Conservation (phyloP, 805 yeast species). For the Cyberlindnera amylophila region DNA sequence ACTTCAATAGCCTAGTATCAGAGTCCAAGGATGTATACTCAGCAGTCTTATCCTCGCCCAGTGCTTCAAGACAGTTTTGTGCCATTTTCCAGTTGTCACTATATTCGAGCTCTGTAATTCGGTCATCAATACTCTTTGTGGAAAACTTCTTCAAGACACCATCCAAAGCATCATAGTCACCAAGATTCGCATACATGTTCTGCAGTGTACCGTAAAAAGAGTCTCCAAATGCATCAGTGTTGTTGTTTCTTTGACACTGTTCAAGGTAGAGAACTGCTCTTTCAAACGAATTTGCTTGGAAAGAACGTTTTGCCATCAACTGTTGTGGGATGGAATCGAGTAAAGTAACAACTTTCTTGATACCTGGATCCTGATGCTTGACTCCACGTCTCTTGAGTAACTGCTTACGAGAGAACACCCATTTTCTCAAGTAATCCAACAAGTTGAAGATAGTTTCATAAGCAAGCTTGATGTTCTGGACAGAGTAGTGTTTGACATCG, state of each 20-base stretch:
- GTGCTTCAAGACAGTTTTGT: slow-evolving; percentile 73
- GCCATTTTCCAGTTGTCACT: slow-evolving; percentile 86
- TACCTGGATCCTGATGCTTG: slow-evolving; percentile 28
- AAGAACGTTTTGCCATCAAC: slow-evolving; percentile 70
- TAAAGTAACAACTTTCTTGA: slow-evolving; percentile 41
- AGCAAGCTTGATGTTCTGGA: slow-evolving; percentile 60
- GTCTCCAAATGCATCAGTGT: slow-evolving; percentile 31
- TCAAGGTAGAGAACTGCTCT: slow-evolving; percentile 85
- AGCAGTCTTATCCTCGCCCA: slow-evolving; percentile 38
- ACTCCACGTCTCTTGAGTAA: slow-evolving; percentile 19
- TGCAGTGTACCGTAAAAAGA: slow-evolving; percentile 52
- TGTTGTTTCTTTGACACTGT: slow-evolving; percentile 52
- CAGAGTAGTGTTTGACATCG: slow-evolving; percentile 45
- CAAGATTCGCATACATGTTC: slow-evolving; percentile 77
- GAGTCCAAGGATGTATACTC: slow-evolving; percentile 28
- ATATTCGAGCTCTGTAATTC: slow-evolving; percentile 75
- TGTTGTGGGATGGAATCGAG: slow-evolving; percentile 59
- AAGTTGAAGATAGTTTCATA: slow-evolving; percentile 74
- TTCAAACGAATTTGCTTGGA: slow-evolving; percentile 82
- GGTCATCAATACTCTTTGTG: slow-evolving; percentile 65
- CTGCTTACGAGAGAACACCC: slow-evolving; percentile 40
- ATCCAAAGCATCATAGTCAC: slow-evolving; percentile 85
- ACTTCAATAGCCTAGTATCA: slow-evolving; percentile 58
- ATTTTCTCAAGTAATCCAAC: slow-evolving; percentile 78
- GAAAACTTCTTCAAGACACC: slow-evolving; percentile 79